These are phyloP conservation scores for Exophiala phaeomuriformis DNA, from an alignment of 2,329 filamentous ascomycete genomes.

Conservation along the genomic window DNA sequence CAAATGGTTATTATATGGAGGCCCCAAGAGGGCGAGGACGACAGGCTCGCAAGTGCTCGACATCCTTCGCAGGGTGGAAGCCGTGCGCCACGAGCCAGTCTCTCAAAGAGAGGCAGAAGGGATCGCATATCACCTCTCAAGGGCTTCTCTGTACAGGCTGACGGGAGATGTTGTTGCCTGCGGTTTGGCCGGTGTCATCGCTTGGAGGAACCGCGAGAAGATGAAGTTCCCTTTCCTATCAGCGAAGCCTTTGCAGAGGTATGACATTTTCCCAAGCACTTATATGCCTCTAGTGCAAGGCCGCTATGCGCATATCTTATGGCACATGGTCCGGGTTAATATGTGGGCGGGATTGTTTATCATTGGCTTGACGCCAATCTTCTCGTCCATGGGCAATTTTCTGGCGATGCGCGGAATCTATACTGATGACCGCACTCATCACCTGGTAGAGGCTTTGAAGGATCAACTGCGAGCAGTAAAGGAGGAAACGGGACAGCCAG, in stretches of 20 bases:
- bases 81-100: slow-evolving; percentile 13
- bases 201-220: slow-evolving; percentile 14
- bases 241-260: slow-evolving; percentile 22
- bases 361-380: slow-evolving; percentile 14
- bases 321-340: slow-evolving; percentile 23
- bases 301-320: slow-evolving; percentile 15
- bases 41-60: slow-evolving; percentile 21
- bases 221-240: slow-evolving; percentile 27
- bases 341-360: slow-evolving; percentile 16
- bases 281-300: slow-evolving; percentile 19
- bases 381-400: slow-evolving; percentile 13
- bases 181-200: slow-evolving; percentile 9
- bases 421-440: slow-evolving; percentile 20
- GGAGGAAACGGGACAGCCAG: neutral
- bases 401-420: slow-evolving; percentile 15
- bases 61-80: slow-evolving; percentile 20
- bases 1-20: slow-evolving; percentile 20
- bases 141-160: slow-evolving; percentile 13
- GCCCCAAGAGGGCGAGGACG: slow-evolving; percentile 9
- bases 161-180: slow-evolving; percentile 7
- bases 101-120: slow-evolving; percentile 25
- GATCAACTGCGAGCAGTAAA: too few relatives aligned
- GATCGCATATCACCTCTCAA: slow-evolving; percentile 18
- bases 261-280: slow-evolving; percentile 21
- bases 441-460: slow-evolving; percentile 5